phyloP scores from a whole-genome alignment of 768 basidiomycete species.

The Termitomyces sp. region DNA sequence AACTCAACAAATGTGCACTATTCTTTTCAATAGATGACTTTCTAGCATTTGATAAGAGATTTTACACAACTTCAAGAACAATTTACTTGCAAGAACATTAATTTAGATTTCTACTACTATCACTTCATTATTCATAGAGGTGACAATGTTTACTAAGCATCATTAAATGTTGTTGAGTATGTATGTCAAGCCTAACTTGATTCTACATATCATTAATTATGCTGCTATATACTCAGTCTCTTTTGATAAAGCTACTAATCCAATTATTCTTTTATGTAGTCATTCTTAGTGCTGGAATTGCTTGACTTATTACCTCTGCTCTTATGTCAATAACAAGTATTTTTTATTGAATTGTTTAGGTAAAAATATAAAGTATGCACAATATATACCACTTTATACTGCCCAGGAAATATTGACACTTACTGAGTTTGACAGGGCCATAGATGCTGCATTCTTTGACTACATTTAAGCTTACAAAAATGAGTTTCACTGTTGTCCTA shows the following conservation, averaged over 20 bases:
- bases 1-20: constrained; percentile 31
- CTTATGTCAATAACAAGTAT: constrained; percentile 47
- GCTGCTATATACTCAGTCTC: constrained; percentile 60
- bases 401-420: constrained; percentile 46
- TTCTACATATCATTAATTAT: constrained; percentile 10
- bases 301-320: constrained; percentile 48
- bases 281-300: constrained; percentile 68
- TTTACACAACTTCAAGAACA: constrained; percentile 38
- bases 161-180: constrained; percentile 32
- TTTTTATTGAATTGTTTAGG: constrained; percentile 78
- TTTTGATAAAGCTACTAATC: constrained; percentile 47
- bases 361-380: constrained; percentile 49
- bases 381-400: constrained; percentile 46
- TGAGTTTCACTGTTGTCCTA: constrained; percentile 72
- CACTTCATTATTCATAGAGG: constrained; percentile 52
- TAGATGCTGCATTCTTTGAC: constrained; percentile 53
- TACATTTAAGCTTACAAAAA: constrained; percentile 53
- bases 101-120: constrained; percentile 38
- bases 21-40: constrained; percentile 42
- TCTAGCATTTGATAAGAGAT: constrained; percentile 42
- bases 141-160: constrained; percentile 34
- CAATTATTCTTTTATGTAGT: constrained; percentile 53
- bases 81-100: constrained; percentile 53
- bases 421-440: constrained; percentile 47
- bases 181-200: constrained; percentile 20